Evolutionary conservation across 257 asterid genomes (phyloP), one percentile per base, ranked within the genome.

Genomic region (Euphrasia confusa): DNA sequence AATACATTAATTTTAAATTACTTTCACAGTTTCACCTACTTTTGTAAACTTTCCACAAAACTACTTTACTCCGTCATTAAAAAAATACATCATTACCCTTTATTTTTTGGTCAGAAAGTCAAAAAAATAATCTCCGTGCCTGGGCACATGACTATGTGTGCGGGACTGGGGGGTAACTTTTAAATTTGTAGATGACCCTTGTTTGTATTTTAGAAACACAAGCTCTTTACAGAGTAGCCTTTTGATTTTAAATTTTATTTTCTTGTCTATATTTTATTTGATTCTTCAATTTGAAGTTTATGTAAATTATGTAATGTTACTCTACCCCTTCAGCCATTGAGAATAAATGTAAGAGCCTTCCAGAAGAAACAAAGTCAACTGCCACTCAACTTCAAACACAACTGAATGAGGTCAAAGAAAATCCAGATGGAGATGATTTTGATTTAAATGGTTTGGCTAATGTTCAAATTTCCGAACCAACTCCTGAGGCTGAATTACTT

Each of bases 331-430:
- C 85, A 73, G 86, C 68, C 61, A 47, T 56, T 67, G 84, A 73
- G 77, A 84, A 80, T 72, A 83, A 82, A 75, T 56, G 75, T 40
- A 64, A 13, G 58, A 69, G 58, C 72, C 74, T 37, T 62, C 59
- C 83, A 47, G 72, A 75, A 55, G 71, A 77, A 67, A 35, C 53
- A 56, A 71, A 72, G 69, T 75, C 81, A 56, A 39, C 56, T 55
- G 50, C 24, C 4, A 55, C 66, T 58, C 76, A 77, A 68, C 76
- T 78, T 61, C 74, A 79, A 52, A 76, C 65, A 33, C 65, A 56
- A n/a, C 55, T 55, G 39, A 58, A 66, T 60, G 86, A 67, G 60
- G 75, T 68, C 63, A 75, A 81, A 68, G 92, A 77, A 61, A 77
- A 73, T 67, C 54, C 54, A 58, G 73, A 74, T 50, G 79, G 65